Evolutionary conservation across 495 filamentous ascomycete species (phyloP), one percentile per base, ranked within the genome.

Genomic region (Aspergillus diversus): DNA sequence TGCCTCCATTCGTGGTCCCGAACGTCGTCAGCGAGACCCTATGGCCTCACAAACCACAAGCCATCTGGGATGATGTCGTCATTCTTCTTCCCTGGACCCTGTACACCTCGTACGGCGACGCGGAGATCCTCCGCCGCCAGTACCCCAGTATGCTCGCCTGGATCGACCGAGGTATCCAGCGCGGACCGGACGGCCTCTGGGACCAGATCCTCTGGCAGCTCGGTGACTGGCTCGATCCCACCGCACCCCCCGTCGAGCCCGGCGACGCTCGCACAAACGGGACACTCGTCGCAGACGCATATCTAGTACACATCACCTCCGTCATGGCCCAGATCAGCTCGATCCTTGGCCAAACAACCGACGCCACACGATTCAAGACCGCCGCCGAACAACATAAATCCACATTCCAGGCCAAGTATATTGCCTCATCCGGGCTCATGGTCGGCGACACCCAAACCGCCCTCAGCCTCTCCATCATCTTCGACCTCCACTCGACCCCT

Each of bases 191-290:
- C 50, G 71, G 72, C 7, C 62, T 83, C 27, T 79, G 81, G 81
- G 65, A 73, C 57, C 66, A 66, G 15, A 60, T 67, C 0, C 62
- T 61, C 6, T 77, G 71, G 60, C 82, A 85, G 62, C 73, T 77
- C 13, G 81, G 78, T 4, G 83, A 87, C 70, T 85, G 83, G 84
- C 75, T 86, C 0, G 84, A 87, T 51, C 84, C 83, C 0, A 70
- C 71, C 5, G 75, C 84, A 0, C 82, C 82, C 0, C 69, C 78
- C 4, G 70, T 80, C 11, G 67, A 80, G 21, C 72, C 84, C 5
- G 80, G 76, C 0, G 51, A 74, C 57, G 72, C 71, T 6, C 75
- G 74, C 9, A 83, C 82, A 5, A 74, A 78, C 46, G 70, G 76
- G 0, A 70, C 69, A 7, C 73, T 82, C 6, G 80, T 84, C 0